phyloP scores from a whole-genome alignment of 1,284 basidiomycete species.

The Psilocybe mexicana region DNA sequence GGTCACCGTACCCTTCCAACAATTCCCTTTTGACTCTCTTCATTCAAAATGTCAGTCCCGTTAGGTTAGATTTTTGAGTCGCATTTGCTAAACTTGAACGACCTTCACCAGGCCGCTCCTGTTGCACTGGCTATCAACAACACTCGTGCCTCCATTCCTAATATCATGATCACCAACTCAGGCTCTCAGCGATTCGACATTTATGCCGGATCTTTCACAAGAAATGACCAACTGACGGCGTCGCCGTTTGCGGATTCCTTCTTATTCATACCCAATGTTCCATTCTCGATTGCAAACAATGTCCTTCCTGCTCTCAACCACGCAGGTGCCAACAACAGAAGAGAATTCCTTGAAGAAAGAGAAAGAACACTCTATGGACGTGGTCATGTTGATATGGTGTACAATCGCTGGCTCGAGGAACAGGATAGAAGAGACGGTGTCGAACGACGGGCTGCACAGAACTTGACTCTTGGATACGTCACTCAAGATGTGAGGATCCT shows the following conservation, averaged over 20 bases:
- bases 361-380: conserved; percentile 46
- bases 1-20: conserved; percentile 66
- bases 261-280: conserved; percentile 56
- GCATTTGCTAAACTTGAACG: conserved; percentile 7
- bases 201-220: conserved; percentile 68
- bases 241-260: conserved; percentile 66
- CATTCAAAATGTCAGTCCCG: conserved; percentile 49
- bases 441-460: conserved; percentile 39
- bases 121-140: conserved; percentile 63
- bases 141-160: conserved; percentile 57
- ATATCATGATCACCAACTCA: conserved; percentile 71
- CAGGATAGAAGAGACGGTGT: conserved; percentile 46
- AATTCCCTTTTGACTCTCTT: conserved; percentile 64
- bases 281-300: conserved; percentile 47
- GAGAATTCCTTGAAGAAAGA: conserved; percentile 31
- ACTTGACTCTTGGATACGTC: conserved; percentile 73
- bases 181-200: conserved; percentile 79
- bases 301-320: conserved; percentile 58
- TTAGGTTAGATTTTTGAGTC: neutral
- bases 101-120: conserved; percentile 45
- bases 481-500: conserved; percentile 59
- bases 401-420: conserved; percentile 53
- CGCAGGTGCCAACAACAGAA: conserved; percentile 39
- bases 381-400: conserved; percentile 54
- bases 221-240: conserved; percentile 77